Percentiles rank a stretch among this genome's conserved stretches.
These are phyloP conservation scores for Cyclocybe aegerita DNA, from an alignment of 768 basidiomycete species.

Conservation along the genomic window DNA sequence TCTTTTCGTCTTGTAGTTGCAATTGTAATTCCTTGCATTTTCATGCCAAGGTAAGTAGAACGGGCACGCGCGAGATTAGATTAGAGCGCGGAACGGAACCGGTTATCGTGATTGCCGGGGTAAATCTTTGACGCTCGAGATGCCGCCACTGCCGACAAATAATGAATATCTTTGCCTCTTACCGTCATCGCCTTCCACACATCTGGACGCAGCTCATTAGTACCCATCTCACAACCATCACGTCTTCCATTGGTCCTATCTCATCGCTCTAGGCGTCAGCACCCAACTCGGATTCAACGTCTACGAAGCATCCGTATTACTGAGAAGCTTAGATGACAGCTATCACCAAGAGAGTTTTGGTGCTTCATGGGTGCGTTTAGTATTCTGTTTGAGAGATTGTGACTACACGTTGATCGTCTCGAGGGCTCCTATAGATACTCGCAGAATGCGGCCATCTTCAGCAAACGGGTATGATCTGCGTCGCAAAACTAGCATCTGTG, in stretches of 20 bases:
- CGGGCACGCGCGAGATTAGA: too few relatives aligned
- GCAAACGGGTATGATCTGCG: constrained; percentile 56
- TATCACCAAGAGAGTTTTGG: constrained; percentile 7
- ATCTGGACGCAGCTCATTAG: too few relatives aligned
- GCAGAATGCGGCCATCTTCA: constrained; percentile 70
- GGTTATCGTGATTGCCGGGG: constrained; percentile 5
- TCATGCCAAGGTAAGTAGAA: neutral
- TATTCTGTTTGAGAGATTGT: neutral
- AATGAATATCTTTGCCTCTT: too few relatives aligned
- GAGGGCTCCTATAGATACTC: constrained; percentile 47
- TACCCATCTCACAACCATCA: too few relatives aligned
- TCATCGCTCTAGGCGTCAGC: too few relatives aligned
- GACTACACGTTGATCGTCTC: neutral
- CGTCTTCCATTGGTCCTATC: too few relatives aligned
- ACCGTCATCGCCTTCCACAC: too few relatives aligned
- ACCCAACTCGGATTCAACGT: too few relatives aligned
- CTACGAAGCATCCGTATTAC: too few relatives aligned
- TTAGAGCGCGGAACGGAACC: neutral
- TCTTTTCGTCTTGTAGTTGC: neutral
- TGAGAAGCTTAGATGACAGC: neutral
- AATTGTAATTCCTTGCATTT: neutral
- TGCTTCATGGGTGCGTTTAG: constrained; percentile 39
- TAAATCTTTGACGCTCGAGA: neutral
- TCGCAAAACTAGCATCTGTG: neutral
- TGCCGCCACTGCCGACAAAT: too few relatives aligned